Evolutionary conservation across 2,329 filamentous ascomycete species (phyloP).

Genomic region (Penicillium sp.): DNA sequence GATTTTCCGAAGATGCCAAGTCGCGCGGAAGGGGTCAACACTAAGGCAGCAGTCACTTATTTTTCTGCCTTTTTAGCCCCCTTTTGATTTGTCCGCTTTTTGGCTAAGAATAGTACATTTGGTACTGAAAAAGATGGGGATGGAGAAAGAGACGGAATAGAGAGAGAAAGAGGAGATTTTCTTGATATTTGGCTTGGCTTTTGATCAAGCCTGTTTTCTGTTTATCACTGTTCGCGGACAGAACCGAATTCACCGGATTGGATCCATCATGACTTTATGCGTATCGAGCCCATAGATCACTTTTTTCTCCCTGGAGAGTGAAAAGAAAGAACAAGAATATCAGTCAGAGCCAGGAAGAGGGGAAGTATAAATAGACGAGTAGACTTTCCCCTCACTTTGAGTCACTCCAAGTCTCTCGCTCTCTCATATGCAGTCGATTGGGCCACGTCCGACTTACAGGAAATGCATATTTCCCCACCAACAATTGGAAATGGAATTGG

Average conservation of each 20-base stretch:
- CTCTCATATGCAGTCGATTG: slow-evolving; percentile 1
- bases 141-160: background rate
- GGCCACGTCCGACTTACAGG: background rate
- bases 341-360: background rate
- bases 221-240: background rate
- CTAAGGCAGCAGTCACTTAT: background rate
- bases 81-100: background rate
- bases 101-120: background rate
- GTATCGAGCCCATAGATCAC: background rate
- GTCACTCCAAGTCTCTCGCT: background rate
- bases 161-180: background rate
- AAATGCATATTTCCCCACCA: background rate
- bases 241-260: background rate
- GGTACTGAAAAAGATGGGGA: background rate
- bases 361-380: background rate
- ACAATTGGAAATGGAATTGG: background rate
- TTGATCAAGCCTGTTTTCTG: background rate
- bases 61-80: background rate
- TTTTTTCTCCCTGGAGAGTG: background rate
- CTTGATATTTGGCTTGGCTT: background rate
- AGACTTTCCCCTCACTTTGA: slow-evolving; percentile 6
- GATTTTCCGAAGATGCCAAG: slow-evolving; percentile 2
- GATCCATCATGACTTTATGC: background rate
- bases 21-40: background rate
- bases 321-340: too few relatives aligned